Evolutionary conservation across 129 eudicot genomes (phyloP).

Genomic region (Centella asiatica): DNA sequence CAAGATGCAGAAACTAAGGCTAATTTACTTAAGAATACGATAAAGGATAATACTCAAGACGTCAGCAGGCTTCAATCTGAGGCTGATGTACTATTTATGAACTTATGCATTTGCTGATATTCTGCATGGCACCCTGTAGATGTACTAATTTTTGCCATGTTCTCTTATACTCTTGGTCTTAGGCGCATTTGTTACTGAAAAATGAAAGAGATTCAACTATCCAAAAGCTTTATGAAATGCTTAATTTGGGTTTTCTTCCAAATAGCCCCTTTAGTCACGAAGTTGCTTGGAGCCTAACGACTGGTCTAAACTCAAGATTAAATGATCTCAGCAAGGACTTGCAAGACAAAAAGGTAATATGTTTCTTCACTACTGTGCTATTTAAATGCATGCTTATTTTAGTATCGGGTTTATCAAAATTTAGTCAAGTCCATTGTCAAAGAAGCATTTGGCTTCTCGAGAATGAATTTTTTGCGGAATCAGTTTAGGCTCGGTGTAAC

Average conservation of each 20-base stretch:
- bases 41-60: conserved; percentile 20
- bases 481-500: too few species aligned
- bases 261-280: conserved; percentile 53
- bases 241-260: conserved; percentile 61
- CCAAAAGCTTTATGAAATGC: conserved; percentile 40
- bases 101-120: conserved; percentile 7
- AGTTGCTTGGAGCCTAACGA: conserved; percentile 37
- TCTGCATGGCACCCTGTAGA: conserved; percentile 10
- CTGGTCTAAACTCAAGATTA: conserved; percentile 43
- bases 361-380: not conserved
- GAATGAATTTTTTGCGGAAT: too few species aligned
- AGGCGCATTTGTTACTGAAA: conserved; percentile 50
- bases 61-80: conserved; percentile 52
- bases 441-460: too few species aligned
- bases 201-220: conserved; percentile 56
- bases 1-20: conserved; percentile 36
- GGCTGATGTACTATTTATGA: conserved; percentile 36
- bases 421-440: too few species aligned
- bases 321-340: conserved; percentile 47
- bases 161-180: conserved; percentile 12
- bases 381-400: not conserved
- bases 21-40: conserved; percentile 9
- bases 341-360: conserved; percentile 53
- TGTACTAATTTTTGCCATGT: conserved; percentile 10
- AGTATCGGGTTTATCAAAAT: not conserved